Evolutionary conservation across 805 yeast genomes (phyloP), one percentile per base, ranked within the genome.

Genomic region (Yarrowia phangngaensis): DNA sequence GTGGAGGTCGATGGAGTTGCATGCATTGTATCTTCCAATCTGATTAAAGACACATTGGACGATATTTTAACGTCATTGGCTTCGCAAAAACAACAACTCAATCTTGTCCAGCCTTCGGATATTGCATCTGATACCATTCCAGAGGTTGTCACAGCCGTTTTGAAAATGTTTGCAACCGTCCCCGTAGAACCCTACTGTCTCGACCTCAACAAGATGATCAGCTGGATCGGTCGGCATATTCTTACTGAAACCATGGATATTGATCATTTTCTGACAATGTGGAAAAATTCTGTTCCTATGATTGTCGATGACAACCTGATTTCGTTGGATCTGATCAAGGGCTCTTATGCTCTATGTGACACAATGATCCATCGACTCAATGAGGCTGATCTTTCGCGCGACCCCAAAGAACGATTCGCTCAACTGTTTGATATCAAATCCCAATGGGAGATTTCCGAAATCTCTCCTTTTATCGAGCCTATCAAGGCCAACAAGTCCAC

Each of bases 201-300:
- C 8, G 71, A 80, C 52, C 64, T 66, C 40, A 56, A 54, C 3
- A 60, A 60, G 27, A 70, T 82, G 2, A 71, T 80, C 1, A 60
- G 58, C 38, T 84, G 87, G 84, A 78, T 76, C 56, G 95, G 95
- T 0, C 58, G 75, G 2, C 68, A 72, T 45, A 66, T 79, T 0
- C 65, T 85, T 16, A 41, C 54, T n/a, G 56, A 53, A 11, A 52
- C 63, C 1, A 52, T 70, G 14, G 52, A 66, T 1, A 45, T 65
- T 0, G 75, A 76, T 30, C 86, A 82, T 14, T 64, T 69, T 33
- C 12, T 40, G 14, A 20, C 26, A 4, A 36, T 30, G 17, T 69
- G 73, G 73, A 36, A 28, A 8, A 51, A 45, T 8, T 19, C 57
- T 9, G 41, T 61, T 16, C 61, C 64, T 6, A 32, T 41, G 48